A percentile compares a stretch with the other conserved stretches of the same genome.
These are phyloP conservation scores for Saccharomyces pastorianus DNA, from an alignment of 1,139 yeast species.

Conservation along the genomic window DNA sequence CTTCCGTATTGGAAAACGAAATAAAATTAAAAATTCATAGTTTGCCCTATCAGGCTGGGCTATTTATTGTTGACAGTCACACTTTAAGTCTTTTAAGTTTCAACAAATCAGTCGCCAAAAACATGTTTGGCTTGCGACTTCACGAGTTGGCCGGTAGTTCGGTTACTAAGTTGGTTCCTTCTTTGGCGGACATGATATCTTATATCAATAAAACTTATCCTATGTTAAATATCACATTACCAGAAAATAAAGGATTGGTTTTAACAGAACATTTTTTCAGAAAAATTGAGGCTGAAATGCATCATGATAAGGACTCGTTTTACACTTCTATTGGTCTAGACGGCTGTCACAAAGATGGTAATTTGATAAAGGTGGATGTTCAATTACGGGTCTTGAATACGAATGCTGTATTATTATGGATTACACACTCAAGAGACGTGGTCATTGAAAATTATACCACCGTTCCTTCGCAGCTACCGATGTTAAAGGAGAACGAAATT, in stretches of 20 bases:
- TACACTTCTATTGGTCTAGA: conserved; percentile 57
- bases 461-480: conserved; percentile 34
- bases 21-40: conserved; percentile 55
- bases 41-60: conserved; percentile 81
- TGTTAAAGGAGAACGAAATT: conserved; percentile 32
- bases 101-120: conserved; percentile 70
- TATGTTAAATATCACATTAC: conserved; percentile 31
- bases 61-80: conserved; percentile 49
- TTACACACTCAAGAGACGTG: conserved; percentile 62
- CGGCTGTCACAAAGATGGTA: conserved; percentile 68
- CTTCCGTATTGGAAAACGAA: conserved; percentile 43
- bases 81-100: conserved; percentile 35
- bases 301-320: conserved; percentile 33
- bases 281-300: conserved; percentile 36
- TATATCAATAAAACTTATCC: conserved; percentile 42
- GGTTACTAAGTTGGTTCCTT: conserved; percentile 57
- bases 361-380: conserved; percentile 58
- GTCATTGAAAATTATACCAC: conserved; percentile 26
- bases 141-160: conserved; percentile 45
- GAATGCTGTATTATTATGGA: conserved; percentile 65
- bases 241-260: conserved; percentile 44
- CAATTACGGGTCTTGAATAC: conserved; percentile 66
- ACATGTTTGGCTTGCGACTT: conserved; percentile 59
- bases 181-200: conserved; percentile 48
- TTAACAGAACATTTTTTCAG: conserved; percentile 88